Evolutionary conservation across 768 basidiomycete species (phyloP).

Genomic region (Termitomyces sp.): DNA sequence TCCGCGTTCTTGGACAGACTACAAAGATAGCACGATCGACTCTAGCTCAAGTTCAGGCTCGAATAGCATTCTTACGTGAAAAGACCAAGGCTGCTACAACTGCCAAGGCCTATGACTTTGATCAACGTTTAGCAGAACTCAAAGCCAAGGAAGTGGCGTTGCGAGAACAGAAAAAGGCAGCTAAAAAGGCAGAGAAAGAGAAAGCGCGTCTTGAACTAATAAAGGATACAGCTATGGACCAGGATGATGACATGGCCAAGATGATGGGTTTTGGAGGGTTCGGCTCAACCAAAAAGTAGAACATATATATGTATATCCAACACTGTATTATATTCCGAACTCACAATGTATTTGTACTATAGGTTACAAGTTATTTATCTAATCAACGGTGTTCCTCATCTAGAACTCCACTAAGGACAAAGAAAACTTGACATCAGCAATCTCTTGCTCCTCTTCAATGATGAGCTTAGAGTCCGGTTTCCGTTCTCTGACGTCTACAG

Average conservation of each 20-base stretch:
- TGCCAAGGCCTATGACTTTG: slow-evolving; percentile 94
- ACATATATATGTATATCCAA: slow-evolving; percentile 1
- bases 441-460: slow-evolving; percentile 84
- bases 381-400: slow-evolving; percentile 16
- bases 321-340: slow-evolving; percentile 23
- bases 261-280: slow-evolving; percentile 95
- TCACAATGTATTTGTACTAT: slow-evolving; percentile 23
- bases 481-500: slow-evolving; percentile 52
- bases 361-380: slow-evolving; percentile 12
- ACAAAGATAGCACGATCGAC: slow-evolving; percentile 90
- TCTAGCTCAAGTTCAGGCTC: slow-evolving; percentile 85
- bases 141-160: slow-evolving; percentile 63
- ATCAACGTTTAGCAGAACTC: slow-evolving; percentile 80
- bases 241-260: slow-evolving; percentile 64
- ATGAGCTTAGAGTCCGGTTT: slow-evolving; percentile 46
- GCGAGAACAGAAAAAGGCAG: slow-evolving; percentile 71
- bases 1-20: slow-evolving; percentile 92
- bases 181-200: slow-evolving; percentile 76
- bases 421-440: slow-evolving; percentile 73
- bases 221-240: slow-evolving; percentile 39
- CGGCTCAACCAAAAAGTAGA: slow-evolving; percentile 76
- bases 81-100: slow-evolving; percentile 78
- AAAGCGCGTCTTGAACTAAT: slow-evolving; percentile 63
- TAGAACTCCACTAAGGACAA: slow-evolving; percentile 60
- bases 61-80: slow-evolving; percentile 84